These are phyloP conservation scores for Yamadazyma laniorum DNA, from an alignment of 805 yeast genomes.

Conservation along the genomic window DNA sequence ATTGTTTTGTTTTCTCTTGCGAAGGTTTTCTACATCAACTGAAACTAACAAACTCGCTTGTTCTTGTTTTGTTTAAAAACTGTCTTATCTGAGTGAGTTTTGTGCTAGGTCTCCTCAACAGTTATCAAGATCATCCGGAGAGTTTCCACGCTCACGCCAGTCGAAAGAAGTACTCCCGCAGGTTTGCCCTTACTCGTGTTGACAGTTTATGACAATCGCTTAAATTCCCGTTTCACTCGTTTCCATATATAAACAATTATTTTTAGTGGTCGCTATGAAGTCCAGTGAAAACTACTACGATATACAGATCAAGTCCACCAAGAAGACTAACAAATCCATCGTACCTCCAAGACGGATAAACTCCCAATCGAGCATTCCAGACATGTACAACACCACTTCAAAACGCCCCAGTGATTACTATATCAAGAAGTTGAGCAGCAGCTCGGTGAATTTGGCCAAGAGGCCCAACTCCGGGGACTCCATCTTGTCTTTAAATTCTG, in stretches of 20 bases:
- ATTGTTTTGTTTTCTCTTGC: constrained; percentile 7
- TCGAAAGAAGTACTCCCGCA: no score
- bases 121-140: no score
- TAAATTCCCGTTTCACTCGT: no score
- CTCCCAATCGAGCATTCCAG: constrained; percentile 8
- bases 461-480: constrained; percentile 37
- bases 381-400: background rate
- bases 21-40: constrained; percentile 4
- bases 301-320: constrained; percentile 17
- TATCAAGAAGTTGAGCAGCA: constrained; percentile 28
- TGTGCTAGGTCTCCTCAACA: no score
- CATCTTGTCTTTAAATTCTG: constrained; percentile 29
- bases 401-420: constrained; percentile 44
- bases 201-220: no score
- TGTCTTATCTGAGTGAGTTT: no score
- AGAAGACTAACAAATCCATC: constrained; percentile 14
- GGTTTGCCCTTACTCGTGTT: no score
- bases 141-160: no score
- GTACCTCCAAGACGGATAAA: constrained; percentile 9
- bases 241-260: no score
- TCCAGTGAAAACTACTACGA: constrained; percentile 25
- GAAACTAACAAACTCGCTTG: no score
- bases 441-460: constrained; percentile 18
- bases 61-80: no score
- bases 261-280: no score